Percentiles rank a stretch among this genome's conserved stretches.
phyloP scores from a whole-genome alignment of 2,329 filamentous ascomycete species.

The Lasiodiplodia hormozganensis region DNA sequence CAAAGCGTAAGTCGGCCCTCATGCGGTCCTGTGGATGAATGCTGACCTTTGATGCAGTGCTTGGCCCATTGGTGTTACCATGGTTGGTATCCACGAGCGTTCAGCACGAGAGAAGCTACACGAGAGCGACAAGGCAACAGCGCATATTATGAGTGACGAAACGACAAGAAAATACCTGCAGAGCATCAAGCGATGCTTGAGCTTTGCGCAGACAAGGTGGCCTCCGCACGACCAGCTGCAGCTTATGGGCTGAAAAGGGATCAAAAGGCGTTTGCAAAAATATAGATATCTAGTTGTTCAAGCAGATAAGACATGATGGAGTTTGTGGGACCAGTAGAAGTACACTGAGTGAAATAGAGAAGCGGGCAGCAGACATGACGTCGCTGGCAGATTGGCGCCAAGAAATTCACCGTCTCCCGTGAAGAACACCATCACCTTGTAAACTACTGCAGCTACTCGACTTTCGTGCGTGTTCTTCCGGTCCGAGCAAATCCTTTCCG shows the following conservation, averaged over 20 bases:
- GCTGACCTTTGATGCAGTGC: slow-evolving; percentile 56
- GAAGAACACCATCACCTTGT: slow-evolving; percentile 2
- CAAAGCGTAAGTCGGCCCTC: slow-evolving; percentile 66
- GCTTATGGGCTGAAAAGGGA: slow-evolving; percentile 76
- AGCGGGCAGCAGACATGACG: slow-evolving; percentile 3
- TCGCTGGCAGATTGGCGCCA: neutral
- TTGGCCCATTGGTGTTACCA: slow-evolving; percentile 99
- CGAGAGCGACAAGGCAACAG: slow-evolving; percentile 75
- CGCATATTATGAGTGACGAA: slow-evolving; percentile 97
- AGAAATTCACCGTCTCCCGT: slow-evolving; percentile 1
- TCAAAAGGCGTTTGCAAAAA: neutral
- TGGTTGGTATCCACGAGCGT: slow-evolving; percentile 99
- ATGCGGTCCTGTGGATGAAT: neutral
- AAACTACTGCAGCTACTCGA: neutral
- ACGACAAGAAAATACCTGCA: slow-evolving; percentile 94
- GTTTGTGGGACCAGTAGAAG: neutral
- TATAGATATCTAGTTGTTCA: neutral
- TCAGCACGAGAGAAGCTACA: slow-evolving; percentile 95
- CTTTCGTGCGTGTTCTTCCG: neutral
- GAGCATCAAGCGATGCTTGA: slow-evolving; percentile 96
- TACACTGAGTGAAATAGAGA: too few species aligned
- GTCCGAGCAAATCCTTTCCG: neutral
- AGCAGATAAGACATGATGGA: neutral
- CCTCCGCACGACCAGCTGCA: slow-evolving; percentile 90
- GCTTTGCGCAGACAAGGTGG: slow-evolving; percentile 96